Evolutionary conservation across 352 stramenopile genomes (phyloP).

Genomic region (Pythium phragmitis): DNA sequence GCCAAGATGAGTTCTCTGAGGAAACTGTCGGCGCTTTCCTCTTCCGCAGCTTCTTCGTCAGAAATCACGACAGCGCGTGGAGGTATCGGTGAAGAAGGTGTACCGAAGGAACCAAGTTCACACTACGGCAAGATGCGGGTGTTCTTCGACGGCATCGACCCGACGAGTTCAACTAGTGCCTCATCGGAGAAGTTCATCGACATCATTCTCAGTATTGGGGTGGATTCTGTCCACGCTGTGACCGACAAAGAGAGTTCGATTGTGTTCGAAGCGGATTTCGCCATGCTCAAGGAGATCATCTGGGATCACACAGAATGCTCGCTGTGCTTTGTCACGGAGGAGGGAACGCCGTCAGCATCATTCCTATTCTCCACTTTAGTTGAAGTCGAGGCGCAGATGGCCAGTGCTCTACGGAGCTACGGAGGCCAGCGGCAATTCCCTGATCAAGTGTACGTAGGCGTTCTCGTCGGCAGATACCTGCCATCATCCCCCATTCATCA

Average conservation of each 20-base stretch:
- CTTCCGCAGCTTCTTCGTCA: constrained; percentile 13
- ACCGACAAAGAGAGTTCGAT: constrained; percentile 34
- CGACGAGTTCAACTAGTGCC: not conserved
- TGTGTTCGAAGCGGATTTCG: constrained; percentile 42
- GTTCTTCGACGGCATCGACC: not conserved
- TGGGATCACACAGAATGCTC: constrained; percentile 71
- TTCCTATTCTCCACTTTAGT: constrained; percentile 47
- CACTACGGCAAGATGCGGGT: constrained; percentile 51
- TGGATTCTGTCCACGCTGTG: constrained; percentile 41
- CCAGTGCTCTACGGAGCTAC: constrained; percentile 27
- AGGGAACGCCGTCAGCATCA: constrained; percentile 28
- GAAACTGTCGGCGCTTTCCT: constrained; percentile 24
- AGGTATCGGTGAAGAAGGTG: not conserved
- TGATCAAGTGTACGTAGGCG: constrained; percentile 63
- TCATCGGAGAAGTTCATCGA: constrained; percentile 24
- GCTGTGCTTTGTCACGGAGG: constrained; percentile 42
- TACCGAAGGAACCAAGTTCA: constrained; percentile 34
- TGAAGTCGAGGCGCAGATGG: constrained; percentile 49
- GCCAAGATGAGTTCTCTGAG: constrained; percentile 29
- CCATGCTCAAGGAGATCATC: constrained; percentile 53
- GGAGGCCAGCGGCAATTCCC: constrained; percentile 30
- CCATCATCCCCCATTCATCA: constrained; percentile 73
- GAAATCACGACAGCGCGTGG: not conserved
- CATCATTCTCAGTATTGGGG: constrained; percentile 41
- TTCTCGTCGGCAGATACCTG: constrained; percentile 55